Base-by-base conservation (phyloP, 306 rosid species). In the Prunus kanzakura region DNA sequence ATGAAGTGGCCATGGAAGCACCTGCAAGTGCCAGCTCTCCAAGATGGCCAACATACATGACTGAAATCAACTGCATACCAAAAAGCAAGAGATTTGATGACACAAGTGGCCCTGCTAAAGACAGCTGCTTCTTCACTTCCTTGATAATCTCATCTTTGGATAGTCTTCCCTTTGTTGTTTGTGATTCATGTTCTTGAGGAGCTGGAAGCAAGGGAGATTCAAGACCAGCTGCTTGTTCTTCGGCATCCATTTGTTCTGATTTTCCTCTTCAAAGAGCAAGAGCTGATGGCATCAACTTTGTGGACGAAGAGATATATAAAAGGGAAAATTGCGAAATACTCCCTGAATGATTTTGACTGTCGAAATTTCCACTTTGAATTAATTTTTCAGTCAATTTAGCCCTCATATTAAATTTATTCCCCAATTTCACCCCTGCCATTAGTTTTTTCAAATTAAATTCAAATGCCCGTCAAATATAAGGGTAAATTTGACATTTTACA, bases 31-130 rank as follows among this genome's bases (percentile, higher is more conserved):
- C 45, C 2, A 85, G 77, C 78, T 82, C 82, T 15, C 89, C 84
- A 23, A 82, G 84, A 58, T 82, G 89, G 5, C 89, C 89, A 4
- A 82, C 84, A 47, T 76, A 85, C 89, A 82, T 85, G 56, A 85
- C 68, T 23, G 89, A 82, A 23, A 79, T 85, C 46, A 79, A 51
- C 63, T 79, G 86, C 78, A 85, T 69, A 56, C 75, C 52, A 27
- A 72, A 65, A 3, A 79, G 32, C 68, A 85, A 49, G 23, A 85
- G 56, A 23, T 82, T 73, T 16, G 81, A 83, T 2, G 73, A 22
- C 8, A 82, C 64, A 3, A 85, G 61, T 4, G 84, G 89, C 61
- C 86, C 86, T 8, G 84, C 86, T 35, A 85, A 50, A 38, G 30
- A 18, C 52, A 82, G 8, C 77, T 78, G 86, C 77, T 64, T 82